These are phyloP conservation scores for Rhododendron kiyosumense DNA, from an alignment of 148 eudicot species.

Conservation along the genomic window DNA sequence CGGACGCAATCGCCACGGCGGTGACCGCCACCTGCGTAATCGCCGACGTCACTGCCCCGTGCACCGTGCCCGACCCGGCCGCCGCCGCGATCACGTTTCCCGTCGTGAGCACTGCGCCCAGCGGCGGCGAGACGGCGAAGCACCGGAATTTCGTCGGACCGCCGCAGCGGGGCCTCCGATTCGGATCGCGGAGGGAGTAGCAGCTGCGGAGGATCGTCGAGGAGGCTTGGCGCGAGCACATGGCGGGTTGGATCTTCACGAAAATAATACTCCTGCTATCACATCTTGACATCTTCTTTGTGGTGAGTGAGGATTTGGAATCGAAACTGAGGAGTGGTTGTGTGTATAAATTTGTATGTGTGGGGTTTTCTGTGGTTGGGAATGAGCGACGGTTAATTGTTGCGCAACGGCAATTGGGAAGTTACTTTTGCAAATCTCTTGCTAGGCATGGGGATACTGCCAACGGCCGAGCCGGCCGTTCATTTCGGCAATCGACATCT, in stretches of 20 bases:
- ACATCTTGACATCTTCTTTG: neutral
- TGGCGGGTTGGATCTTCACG: neutral
- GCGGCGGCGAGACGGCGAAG: constrained; percentile 41
- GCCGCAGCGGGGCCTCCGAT: constrained; percentile 3
- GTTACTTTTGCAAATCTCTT: too few relatives aligned
- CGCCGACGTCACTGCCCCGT: constrained; percentile 79
- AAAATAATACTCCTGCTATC: neutral
- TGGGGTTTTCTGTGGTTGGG: neutral
- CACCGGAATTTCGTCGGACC: constrained; percentile 23
- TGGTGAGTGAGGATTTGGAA: neutral
- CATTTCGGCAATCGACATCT: too few relatives aligned
- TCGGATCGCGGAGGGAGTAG: neutral
- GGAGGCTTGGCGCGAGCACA: constrained; percentile 21
- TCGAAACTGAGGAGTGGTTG: neutral
- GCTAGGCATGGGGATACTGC: too few relatives aligned
- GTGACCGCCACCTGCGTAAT: constrained; percentile 92
- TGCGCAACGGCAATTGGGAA: neutral
- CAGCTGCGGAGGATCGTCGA: constrained; percentile 17
- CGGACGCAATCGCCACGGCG: constrained; percentile 91
- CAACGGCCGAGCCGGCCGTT: rapidly evolving
- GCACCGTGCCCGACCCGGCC: constrained; percentile 29
- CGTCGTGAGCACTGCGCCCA: constrained; percentile 32
- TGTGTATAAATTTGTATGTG: neutral
- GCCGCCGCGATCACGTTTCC: constrained; percentile 59
- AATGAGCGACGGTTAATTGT: neutral